Conservation (phyloP, 345 rosid genomes). For the Salix udensis region DNA sequence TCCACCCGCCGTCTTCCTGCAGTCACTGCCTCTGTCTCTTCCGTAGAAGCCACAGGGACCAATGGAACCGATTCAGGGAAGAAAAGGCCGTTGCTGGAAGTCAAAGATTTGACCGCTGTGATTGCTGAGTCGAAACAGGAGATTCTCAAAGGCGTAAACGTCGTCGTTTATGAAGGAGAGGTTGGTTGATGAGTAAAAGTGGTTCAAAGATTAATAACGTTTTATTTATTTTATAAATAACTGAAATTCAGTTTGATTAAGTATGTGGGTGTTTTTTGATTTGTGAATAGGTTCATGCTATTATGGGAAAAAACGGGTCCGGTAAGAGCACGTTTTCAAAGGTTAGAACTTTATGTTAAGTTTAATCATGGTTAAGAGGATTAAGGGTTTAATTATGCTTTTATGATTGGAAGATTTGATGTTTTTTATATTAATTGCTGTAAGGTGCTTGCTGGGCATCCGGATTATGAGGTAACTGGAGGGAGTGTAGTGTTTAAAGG, state of each 20-base stretch:
- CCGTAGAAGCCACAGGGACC: neutral
- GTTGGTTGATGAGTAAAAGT: slow-evolving; percentile 15
- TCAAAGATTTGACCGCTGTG: slow-evolving; percentile 72
- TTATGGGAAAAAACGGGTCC: slow-evolving; percentile 98
- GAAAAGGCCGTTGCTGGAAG: slow-evolving; percentile 67
- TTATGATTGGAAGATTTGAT: neutral
- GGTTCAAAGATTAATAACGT: neutral
- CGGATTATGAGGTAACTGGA: slow-evolving; percentile 87
- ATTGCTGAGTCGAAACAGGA: slow-evolving; percentile 74
- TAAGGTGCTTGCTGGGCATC: slow-evolving; percentile 95
- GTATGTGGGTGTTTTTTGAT: neutral
- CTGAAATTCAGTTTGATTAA: neutral
- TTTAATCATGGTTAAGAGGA: neutral
- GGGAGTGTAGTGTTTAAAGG: slow-evolving; percentile 83
- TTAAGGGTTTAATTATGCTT: neutral
- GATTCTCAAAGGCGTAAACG: slow-evolving; percentile 78
- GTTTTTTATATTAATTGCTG: neutral
- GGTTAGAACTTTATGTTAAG: slow-evolving; percentile 37
- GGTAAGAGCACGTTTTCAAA: slow-evolving; percentile 95
- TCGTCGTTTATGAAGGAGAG: slow-evolving; percentile 83
- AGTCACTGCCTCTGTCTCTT: slow-evolving; percentile 1
- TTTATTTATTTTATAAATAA: neutral
- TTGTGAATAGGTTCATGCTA: slow-evolving; percentile 62
- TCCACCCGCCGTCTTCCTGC: slow-evolving; percentile 5
- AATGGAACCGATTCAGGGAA: neutral